Base-by-base conservation (phyloP, 1,284 basidiomycete species). In the Irpex lacteus region DNA sequence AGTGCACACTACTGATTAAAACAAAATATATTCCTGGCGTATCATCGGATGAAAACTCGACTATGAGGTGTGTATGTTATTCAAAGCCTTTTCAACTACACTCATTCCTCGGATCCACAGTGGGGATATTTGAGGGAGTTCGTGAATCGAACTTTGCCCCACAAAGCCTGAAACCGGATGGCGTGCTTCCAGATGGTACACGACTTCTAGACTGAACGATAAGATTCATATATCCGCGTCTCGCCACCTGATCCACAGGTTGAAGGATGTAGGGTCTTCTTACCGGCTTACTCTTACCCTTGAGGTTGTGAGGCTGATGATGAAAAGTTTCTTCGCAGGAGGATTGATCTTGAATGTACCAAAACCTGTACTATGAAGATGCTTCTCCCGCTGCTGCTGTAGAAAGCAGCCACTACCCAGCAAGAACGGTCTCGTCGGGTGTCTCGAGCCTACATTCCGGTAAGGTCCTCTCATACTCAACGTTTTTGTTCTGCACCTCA, bases 71-170 rank as follows among this genome's bases (percentile, higher is more conserved):
- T 9, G 54, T 34, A 56, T 11, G 18, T 36, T 26, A 56, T 56
- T 56, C 26, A 56, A 36, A 18, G n/a, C 26, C 26, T 56, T 56
- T 34, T 34, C 34, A 56, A 21, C 32, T 7, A n/a, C 26, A 34
- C 54, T 56, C 32, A 56, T 56, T 56, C 54, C 54, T 56, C 54
- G 54, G 54, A 56, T 56, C 54, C 54, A 56, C 13, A 56, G 54
- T 56, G 54, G 54, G 13, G 21, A 44, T 44, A 44, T 56, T 18
- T 8, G 7, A 18, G 54, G 9, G 9, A 13, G 54, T 34, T 15
- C 19, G 13, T 36, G 21, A 56, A 26, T 13, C 26, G 34, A 53
- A 26, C 50, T 36, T 15, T 56, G 54, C 13, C 13, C 54, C 54
- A 56, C 54, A 56, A 18, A 18, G 50, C 18, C 11, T 52, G 50